Percentiles rank a stretch among this genome's conserved stretches.
Conservation (phyloP, 2,329 filamentous ascomycete species). For the Ceratocystis alfenasii region DNA sequence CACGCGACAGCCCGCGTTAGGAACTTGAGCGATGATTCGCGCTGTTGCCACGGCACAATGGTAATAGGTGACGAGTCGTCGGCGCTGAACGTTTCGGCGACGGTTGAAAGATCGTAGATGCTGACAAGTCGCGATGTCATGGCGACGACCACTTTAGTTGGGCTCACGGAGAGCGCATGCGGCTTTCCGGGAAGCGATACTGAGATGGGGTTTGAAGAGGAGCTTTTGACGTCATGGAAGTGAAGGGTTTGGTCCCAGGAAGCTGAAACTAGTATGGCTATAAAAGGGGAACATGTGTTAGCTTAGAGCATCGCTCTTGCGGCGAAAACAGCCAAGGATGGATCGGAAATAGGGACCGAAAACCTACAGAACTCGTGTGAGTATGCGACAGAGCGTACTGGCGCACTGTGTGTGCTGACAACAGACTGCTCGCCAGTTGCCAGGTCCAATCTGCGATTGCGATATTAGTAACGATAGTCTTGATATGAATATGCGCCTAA, state of each 20-base stretch:
- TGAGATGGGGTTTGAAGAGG: slow-evolving; percentile 40
- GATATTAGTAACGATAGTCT: neutral
- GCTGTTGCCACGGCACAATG: slow-evolving; percentile 76
- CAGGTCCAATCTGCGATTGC: slow-evolving; percentile 47
- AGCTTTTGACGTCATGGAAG: slow-evolving; percentile 55
- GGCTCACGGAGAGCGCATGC: slow-evolving; percentile 69
- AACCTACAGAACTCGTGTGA: slow-evolving; percentile 55
- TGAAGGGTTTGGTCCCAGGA: slow-evolving; percentile 92
- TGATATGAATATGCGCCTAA: slow-evolving; percentile 13
- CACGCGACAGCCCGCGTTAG: slow-evolving; percentile 86
- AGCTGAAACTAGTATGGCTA: slow-evolving; percentile 68
- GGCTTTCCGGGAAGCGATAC: slow-evolving; percentile 73
- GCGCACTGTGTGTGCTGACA: slow-evolving; percentile 64
- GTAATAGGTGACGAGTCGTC: slow-evolving; percentile 35
- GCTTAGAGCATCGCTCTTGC: neutral
- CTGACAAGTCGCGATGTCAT: slow-evolving; percentile 90
- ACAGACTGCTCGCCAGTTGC: slow-evolving; percentile 58
- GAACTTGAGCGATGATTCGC: slow-evolving; percentile 91
- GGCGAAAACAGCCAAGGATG: neutral
- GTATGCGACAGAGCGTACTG: slow-evolving; percentile 76
- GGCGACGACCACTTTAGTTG: slow-evolving; percentile 77
- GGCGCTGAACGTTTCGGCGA: slow-evolving; percentile 45
- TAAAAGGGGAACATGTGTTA: neutral
- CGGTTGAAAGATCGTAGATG: slow-evolving; percentile 76
- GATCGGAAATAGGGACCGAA: neutral